phyloP scores from a whole-genome alignment of 495 filamentous ascomycete species.

The Hypomontagnella monticulosa region DNA sequence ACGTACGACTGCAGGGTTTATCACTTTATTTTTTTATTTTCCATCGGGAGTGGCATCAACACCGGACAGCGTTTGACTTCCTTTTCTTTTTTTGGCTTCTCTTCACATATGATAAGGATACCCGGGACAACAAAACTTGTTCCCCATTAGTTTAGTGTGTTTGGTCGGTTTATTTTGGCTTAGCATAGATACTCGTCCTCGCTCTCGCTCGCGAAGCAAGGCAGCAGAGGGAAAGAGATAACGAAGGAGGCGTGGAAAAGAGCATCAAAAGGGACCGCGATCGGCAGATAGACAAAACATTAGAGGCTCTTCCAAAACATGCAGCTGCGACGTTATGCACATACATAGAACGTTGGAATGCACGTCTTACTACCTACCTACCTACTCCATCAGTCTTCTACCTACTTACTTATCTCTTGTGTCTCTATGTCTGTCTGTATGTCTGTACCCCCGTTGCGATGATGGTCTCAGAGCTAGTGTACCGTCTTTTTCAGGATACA shows the following conservation, averaged over 20 bases:
- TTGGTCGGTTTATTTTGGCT: neutral
- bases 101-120: slow-evolving; percentile 14
- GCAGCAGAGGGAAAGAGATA: neutral
- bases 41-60: slow-evolving; percentile 15
- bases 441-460: too few relatives aligned
- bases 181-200: neutral
- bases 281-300: slow-evolving; percentile 10
- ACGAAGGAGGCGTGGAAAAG: neutral
- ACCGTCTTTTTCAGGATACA: too few relatives aligned
- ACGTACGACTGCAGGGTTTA: slow-evolving; percentile 20
- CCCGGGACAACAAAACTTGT: slow-evolving; percentile 31
- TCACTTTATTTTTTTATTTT: slow-evolving; percentile 7
- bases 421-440: too few relatives aligned
- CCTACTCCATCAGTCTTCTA: too few relatives aligned
- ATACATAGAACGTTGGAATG: neutral
- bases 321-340: slow-evolving; percentile 10
- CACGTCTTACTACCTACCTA: neutral
- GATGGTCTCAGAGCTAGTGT: too few relatives aligned
- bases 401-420: too few relatives aligned
- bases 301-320: slow-evolving; percentile 27
- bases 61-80: slow-evolving; percentile 18
- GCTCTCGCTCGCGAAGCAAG: neutral
- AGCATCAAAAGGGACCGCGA: slow-evolving; percentile 5
- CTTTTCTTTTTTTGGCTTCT: slow-evolving; percentile 3
- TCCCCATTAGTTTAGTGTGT: slow-evolving; percentile 9